Base-by-base conservation (phyloP, 2,329 filamentous ascomycete genomes). In the Trichophyton mentagrophytes region DNA sequence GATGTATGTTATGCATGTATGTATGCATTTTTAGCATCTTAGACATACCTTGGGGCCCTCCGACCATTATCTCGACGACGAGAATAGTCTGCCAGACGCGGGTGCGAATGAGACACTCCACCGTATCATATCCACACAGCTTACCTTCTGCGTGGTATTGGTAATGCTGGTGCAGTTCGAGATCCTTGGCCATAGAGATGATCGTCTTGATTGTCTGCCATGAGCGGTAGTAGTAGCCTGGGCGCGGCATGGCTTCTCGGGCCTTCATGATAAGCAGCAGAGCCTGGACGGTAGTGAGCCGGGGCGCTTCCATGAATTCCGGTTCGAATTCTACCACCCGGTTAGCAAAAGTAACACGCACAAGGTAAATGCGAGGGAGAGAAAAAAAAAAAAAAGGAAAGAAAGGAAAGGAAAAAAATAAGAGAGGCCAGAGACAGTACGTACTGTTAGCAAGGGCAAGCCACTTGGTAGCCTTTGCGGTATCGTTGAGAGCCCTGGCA, bases 161-260 rank as follows among this genome's bases (percentile, higher is more conserved):
- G 64, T 85, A 85, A 74, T 97, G 92, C 65, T 96, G 90, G 69
- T 96, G 86, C 4, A 97, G 78, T 20, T 90, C 89, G 36, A 97
- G 78, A 70, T 96, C 92, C 69, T 95, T 93, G 27, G 85, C 90
- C 89, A 97, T 96, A 55, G 90, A 87, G 6, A 95, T 87, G 64
- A 92, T 90, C 63, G 91, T 89, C 59, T 96, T 92, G 20, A 95
- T 85, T 3, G 88, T 89, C 84, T 96, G 95, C 92, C 93, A 97
- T 0, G 93, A 97, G 42, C 92, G 86, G 74, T 93, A 97, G 73
- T 93, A 97, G 71, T 97, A 97, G 0, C 93, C 93, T 63, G 89
- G 85, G 70, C 95, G 95, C 0, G 92, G 91, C 7, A 88, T 85
- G n/a, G 89, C 88, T 73, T 97, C 92, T 64, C 90, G 83, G 1